Percentiles rank a stretch among this genome's conserved stretches.
These are phyloP conservation scores for Trichoderma arundinaceum DNA, from an alignment of 2,329 filamentous ascomycete genomes.

Conservation along the genomic window DNA sequence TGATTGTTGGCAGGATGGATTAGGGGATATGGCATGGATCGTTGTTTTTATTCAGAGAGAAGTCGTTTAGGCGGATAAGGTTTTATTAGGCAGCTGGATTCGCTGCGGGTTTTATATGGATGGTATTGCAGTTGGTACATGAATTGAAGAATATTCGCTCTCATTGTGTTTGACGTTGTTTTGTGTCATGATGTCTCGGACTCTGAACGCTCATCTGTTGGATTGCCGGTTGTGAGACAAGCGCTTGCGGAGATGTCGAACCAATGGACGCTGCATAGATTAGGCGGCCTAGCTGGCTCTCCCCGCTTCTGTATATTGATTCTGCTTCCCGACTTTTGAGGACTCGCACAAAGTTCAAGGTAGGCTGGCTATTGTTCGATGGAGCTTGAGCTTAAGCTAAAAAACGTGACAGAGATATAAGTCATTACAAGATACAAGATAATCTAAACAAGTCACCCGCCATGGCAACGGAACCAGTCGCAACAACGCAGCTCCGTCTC, in stretches of 20 bases:
- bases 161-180: background rate
- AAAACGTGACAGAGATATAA: background rate
- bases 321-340: too few species aligned
- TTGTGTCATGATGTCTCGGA: background rate
- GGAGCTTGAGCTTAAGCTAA: background rate
- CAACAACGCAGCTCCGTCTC: slow-evolving; percentile 43
- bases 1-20: background rate
- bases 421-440: background rate
- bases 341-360: too few species aligned
- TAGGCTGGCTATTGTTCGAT: background rate
- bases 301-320: slow-evolving; percentile 4
- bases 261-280: background rate
- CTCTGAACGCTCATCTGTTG: background rate
- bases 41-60: background rate
- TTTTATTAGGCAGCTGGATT: background rate
- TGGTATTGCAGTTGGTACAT: background rate
- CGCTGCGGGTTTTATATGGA: background rate
- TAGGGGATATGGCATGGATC: background rate
- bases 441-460: background rate
- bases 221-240: background rate
- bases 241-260: background rate
- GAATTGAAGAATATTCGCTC: slow-evolving; percentile 3
- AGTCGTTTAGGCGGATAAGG: background rate
- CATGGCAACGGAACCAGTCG: slow-evolving; percentile 28
- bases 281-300: background rate